Conservation (phyloP, 768 basidiomycete species). For the Hortiboletus flavorubellus region DNA sequence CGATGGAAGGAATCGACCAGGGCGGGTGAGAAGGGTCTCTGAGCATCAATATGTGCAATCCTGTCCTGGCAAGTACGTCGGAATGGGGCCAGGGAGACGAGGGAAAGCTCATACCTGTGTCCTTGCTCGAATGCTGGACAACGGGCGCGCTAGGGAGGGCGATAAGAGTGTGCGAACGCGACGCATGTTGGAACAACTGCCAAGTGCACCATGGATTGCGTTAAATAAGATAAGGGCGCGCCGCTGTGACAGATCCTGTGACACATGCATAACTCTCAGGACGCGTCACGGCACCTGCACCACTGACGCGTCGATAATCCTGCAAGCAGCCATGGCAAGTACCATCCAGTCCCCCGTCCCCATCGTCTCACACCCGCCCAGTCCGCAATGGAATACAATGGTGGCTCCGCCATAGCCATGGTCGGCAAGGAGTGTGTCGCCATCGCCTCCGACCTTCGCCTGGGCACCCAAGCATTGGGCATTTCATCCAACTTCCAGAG, state of each 20-base stretch:
- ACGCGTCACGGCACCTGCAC: background rate
- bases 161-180: conserved; percentile 3
- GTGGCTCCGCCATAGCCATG: conserved; percentile 99
- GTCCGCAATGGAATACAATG: conserved; percentile 93
- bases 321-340: conserved; percentile 23
- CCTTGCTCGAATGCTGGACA: conserved; percentile 14
- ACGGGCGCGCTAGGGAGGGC: conserved; percentile 6
- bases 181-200: background rate
- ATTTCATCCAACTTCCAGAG: conserved; percentile 94
- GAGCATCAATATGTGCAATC: conserved; percentile 53
- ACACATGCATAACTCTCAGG: background rate
- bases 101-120: conserved; percentile 18
- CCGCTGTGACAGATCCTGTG: conserved; percentile 5
- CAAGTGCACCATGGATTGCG: no score
- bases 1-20: conserved; percentile 67
- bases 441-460: conserved; percentile 90
- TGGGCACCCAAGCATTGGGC: conserved; percentile 84
- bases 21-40: conserved; percentile 45
- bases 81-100: background rate
- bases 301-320: conserved; percentile 23
- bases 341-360: background rate
- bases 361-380: conserved; percentile 27
- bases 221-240: background rate
- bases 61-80: conserved; percentile 40
- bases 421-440: conserved; percentile 98